Conservation (phyloP, 805 yeast species). For the Yarrowia osloensis region DNA sequence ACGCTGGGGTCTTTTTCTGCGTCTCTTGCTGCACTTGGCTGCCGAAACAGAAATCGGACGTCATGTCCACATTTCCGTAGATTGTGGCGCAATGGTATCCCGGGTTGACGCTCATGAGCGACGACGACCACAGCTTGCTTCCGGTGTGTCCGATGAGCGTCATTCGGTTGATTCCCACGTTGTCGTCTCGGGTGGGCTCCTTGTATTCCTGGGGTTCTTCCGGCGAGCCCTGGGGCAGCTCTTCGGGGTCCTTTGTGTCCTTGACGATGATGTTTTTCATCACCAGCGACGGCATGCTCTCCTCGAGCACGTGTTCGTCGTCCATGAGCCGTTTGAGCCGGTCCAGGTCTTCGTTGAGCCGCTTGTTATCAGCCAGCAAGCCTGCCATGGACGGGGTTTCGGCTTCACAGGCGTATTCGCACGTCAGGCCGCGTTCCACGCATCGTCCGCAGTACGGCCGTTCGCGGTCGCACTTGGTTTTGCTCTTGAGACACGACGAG, state of each 20-base stretch:
- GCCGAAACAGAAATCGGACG: slow-evolving; percentile 17
- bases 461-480: slow-evolving; percentile 22
- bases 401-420: slow-evolving; percentile 15
- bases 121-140: background rate
- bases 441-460: slow-evolving; percentile 23
- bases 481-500: slow-evolving; percentile 26
- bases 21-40: background rate
- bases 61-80: slow-evolving; percentile 21
- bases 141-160: slow-evolving; percentile 7
- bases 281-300: slow-evolving; percentile 20
- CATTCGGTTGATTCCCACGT: slow-evolving; percentile 19
- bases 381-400: slow-evolving; percentile 10
- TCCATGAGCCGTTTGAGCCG: slow-evolving; percentile 18
- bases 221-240: background rate
- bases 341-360: slow-evolving; percentile 19
- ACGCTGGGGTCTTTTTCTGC: background rate
- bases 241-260: background rate
- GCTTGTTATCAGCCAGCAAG: slow-evolving; percentile 13
- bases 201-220: slow-evolving; percentile 7
- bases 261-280: slow-evolving; percentile 10
- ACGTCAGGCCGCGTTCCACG: slow-evolving; percentile 11
- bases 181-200: slow-evolving; percentile 3
- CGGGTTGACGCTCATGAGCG: slow-evolving; percentile 24
- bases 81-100: slow-evolving; percentile 22
- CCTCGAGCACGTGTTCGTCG: slow-evolving; percentile 21